Percentiles rank a stretch among this genome's conserved stretches.
Conservation (phyloP, 2,329 filamentous ascomycete genomes). For the Colletotrichum camelliae region DNA sequence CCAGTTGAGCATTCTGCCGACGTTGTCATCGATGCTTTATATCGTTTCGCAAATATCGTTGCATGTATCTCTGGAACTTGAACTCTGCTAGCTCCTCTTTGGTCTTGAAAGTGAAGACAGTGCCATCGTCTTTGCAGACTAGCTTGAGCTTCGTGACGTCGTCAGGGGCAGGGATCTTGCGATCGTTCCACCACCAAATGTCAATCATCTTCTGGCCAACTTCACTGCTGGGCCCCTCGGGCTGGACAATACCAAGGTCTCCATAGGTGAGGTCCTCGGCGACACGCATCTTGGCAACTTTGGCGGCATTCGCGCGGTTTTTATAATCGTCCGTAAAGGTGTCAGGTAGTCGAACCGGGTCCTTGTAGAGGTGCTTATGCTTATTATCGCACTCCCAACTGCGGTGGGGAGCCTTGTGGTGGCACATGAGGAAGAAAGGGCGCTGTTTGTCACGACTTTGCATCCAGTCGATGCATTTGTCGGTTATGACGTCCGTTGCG, state of each 20-base stretch:
- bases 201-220: neutral
- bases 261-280: constrained; percentile 56
- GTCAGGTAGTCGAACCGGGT: constrained; percentile 51
- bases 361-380: constrained; percentile 52
- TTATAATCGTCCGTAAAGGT: constrained; percentile 61
- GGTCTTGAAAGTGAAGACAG: constrained; percentile 49
- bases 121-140: constrained; percentile 49
- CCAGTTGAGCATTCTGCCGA: constrained; percentile 52
- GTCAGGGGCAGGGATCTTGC: constrained; percentile 27
- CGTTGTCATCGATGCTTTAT: constrained; percentile 57
- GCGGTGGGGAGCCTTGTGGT: constrained; percentile 60
- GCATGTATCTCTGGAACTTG: constrained; percentile 63
- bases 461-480: constrained; percentile 52
- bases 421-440: constrained; percentile 61
- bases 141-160: constrained; percentile 32
- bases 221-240: constrained; percentile 45
- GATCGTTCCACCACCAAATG: constrained; percentile 37
- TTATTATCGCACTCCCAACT: constrained; percentile 56
- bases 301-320: constrained; percentile 54
- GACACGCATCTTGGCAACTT: constrained; percentile 55
- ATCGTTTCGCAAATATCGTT: constrained; percentile 59
- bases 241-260: constrained; percentile 52
- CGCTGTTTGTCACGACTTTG: constrained; percentile 32
- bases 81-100: constrained; percentile 50
- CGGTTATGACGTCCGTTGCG: constrained; percentile 57